Percentiles rank a stretch among this genome's conserved stretches.
Conservation (phyloP, 2,329 filamentous ascomycete genomes). For the Fusarium sp. region DNA sequence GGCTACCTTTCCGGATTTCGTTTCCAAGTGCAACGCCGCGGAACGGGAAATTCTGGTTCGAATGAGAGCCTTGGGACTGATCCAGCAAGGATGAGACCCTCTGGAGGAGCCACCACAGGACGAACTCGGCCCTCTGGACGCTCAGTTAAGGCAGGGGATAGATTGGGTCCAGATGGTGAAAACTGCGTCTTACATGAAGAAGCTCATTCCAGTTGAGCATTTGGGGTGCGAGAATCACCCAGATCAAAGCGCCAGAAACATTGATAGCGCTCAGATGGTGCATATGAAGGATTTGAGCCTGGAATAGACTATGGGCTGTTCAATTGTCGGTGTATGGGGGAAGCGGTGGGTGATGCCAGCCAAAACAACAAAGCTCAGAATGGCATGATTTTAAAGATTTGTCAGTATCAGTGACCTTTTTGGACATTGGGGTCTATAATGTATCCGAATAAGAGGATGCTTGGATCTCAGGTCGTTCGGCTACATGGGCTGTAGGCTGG, state of each 20-base stretch:
- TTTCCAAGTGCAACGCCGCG: too few relatives aligned
- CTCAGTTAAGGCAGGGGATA: neutral
- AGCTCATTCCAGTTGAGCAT: neutral
- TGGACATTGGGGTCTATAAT: neutral
- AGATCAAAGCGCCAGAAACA: conserved; percentile 14
- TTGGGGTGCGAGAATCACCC: neutral
- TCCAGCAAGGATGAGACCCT: neutral
- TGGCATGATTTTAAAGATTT: neutral
- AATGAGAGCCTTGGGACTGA: too few relatives aligned
- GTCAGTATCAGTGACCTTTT: neutral
- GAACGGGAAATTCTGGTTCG: too few relatives aligned
- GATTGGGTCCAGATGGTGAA: too few relatives aligned
- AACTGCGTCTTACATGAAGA: too few relatives aligned
- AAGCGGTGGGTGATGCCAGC: conserved; percentile 13
- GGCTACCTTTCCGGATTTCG: too few relatives aligned
- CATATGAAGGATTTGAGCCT: conserved; percentile 8
- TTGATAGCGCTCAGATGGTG: conserved; percentile 7
- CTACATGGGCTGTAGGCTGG: neutral
- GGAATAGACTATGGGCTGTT: conserved; percentile 15
- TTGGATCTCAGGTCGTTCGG: neutral
- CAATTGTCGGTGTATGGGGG: conserved; percentile 25
- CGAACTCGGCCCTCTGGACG: neutral
- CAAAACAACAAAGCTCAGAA: conserved; percentile 5
- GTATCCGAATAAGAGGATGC: conserved; percentile 10
- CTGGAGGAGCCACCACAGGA: neutral